Evolutionary conservation across 2,329 filamentous ascomycete species (phyloP).

Genomic region (Thielaviopsis euricoi): DNA sequence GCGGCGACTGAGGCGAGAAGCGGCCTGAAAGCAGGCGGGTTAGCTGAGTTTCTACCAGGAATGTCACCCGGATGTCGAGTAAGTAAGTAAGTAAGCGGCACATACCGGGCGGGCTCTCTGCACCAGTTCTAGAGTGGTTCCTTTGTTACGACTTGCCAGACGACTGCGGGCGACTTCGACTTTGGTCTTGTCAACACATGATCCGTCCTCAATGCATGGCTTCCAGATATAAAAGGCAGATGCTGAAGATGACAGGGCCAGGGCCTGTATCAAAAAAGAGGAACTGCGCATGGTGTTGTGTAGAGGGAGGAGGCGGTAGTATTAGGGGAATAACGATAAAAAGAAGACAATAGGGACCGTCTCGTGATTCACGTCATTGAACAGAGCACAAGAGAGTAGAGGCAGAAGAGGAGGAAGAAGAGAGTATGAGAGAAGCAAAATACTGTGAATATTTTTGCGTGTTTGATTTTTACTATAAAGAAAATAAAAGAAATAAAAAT

Average conservation of each 20-base stretch:
- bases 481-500: too few relatives aligned
- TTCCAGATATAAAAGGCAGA: slow-evolving; percentile 13
- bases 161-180: background rate
- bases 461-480: background rate
- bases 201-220: slow-evolving; percentile 10
- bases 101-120: slow-evolving; percentile 8
- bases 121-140: slow-evolving; percentile 1
- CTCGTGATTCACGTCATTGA: too few relatives aligned
- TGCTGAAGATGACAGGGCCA: slow-evolving; percentile 2
- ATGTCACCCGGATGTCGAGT: too few relatives aligned
- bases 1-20: slow-evolving; percentile 11
- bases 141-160: background rate
- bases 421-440: background rate
- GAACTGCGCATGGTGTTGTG: slow-evolving; percentile 3
- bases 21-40: background rate
- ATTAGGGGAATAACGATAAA: background rate
- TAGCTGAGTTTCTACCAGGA: background rate
- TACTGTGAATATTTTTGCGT: background rate
- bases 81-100: too few relatives aligned
- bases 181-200: slow-evolving; percentile 9
- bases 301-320: background rate
- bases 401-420: background rate
- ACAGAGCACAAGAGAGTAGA: background rate
- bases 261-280: slow-evolving; percentile 1
- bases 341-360: too few relatives aligned